Conservation (phyloP, 202 grass and related monocot species). For the Panicum hallii region DNA sequence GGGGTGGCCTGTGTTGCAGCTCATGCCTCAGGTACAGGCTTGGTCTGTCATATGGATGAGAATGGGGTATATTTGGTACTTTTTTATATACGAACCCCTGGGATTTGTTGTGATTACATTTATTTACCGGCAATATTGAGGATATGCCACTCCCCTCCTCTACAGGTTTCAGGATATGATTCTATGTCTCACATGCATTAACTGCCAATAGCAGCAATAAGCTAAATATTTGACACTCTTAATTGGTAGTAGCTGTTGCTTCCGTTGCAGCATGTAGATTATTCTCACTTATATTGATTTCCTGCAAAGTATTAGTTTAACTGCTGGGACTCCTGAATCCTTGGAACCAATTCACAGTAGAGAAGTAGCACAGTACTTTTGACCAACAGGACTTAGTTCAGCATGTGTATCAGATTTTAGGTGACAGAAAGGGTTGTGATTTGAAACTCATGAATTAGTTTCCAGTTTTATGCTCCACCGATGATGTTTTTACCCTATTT, state of each 20-base stretch:
- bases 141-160: background rate
- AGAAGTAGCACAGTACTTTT: background rate
- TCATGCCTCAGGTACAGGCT: background rate
- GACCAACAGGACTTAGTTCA: background rate
- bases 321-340: background rate
- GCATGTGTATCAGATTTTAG: background rate
- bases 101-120: background rate
- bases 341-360: background rate
- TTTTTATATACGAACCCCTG: background rate
- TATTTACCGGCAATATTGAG: background rate
- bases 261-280: background rate
- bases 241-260: background rate
- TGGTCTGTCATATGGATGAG: constrained; percentile 2
- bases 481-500: background rate
- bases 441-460: background rate
- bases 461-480: background rate
- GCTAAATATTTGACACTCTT: background rate
- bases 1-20: background rate
- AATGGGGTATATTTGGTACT: background rate
- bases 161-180: background rate
- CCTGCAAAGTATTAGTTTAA: background rate
- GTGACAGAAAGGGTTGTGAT: background rate
- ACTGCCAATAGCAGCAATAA: background rate
- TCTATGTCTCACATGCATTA: background rate
- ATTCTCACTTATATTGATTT: background rate